Base-by-base conservation (phyloP, 2,329 filamentous ascomycete species). In the Penicillium digitatum region DNA sequence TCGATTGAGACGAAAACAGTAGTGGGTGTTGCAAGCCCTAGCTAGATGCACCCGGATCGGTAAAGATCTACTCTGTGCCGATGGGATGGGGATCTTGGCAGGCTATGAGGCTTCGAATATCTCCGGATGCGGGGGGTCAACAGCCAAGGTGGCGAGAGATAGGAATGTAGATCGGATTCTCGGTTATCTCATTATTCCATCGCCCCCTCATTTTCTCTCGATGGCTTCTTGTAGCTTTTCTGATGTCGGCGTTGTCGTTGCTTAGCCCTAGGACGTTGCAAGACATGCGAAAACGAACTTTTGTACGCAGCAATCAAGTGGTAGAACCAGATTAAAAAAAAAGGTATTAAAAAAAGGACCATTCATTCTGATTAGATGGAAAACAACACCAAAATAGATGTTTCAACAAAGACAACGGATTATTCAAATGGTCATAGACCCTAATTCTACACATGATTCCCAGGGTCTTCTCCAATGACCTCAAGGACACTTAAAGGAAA, bases 41-140 rank as follows among this genome's bases (percentile, higher is more conserved):
- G 11, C 9, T 12, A 8, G 11, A 37, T 18, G 26, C 26, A 3
- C 9, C 24, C 1, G n/a, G 31, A 29, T 51, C 39, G 39, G 22
- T 31, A 22, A 10, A 12, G 12, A 37, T 26, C 48, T 10, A 7
- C 22, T 27, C 26, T 8, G 3, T 4, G 2, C 16, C 40, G 42
- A 37, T 14, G 16, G 10, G 42, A 37, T 14, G 16, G 10, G 22
- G 4, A 50, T 24, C 31, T 24, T 18, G 18, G 27, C 32, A 20
- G 5, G 18, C 22, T 9, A 50, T 24, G 22, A 16, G 46, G 20
- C 52, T 32, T 29, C 29, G 20, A 32, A 11, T 5, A 18, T 34
- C 26, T 39, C 52, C 52, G 52, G 16, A 54, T 51, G 52, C 52
- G 52, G 52, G n/a, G 16, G 22, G 35, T 16, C n/a, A 22, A 48